Evolutionary conservation across 1,284 basidiomycete genomes (phyloP).

Genomic region (Pterulicium gracile): DNA sequence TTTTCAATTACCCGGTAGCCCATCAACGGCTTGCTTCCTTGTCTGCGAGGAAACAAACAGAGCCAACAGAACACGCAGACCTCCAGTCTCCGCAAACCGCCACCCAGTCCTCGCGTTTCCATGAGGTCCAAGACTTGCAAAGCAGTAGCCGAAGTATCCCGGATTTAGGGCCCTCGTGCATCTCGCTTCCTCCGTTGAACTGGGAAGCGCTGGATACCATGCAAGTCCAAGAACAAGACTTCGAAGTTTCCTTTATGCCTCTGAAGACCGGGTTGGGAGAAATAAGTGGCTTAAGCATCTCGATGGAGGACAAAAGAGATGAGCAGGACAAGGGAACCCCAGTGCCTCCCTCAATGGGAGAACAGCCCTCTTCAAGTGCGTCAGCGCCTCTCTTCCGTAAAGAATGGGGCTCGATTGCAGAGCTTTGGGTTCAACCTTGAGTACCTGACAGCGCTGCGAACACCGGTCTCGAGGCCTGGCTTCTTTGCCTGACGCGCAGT

Average conservation of each 20-base stretch:
- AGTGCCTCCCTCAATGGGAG: neutral
- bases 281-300: neutral
- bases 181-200: neutral
- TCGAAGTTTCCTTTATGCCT: neutral
- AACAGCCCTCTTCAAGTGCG: neutral
- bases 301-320: neutral
- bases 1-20: constrained; percentile 36
- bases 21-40: constrained; percentile 37
- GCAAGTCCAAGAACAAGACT: neutral
- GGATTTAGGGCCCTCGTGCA: neutral
- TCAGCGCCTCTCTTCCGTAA: neutral
- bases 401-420: neutral
- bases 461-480: too few species aligned
- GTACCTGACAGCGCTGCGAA: too few species aligned
- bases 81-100: too few species aligned
- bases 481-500: too few species aligned
- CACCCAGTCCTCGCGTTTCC: too few species aligned
- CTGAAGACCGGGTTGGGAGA: neutral
- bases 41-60: constrained; percentile 19
- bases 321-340: neutral
- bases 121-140: too few species aligned
- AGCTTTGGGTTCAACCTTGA: constrained; percentile 2
- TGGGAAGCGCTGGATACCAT: neutral
- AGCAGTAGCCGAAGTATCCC: too few species aligned
- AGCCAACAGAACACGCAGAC: neutral